Conservation (phyloP, 2,329 filamentous ascomycete species). For the Cephalotrichum gorgonifer region DNA sequence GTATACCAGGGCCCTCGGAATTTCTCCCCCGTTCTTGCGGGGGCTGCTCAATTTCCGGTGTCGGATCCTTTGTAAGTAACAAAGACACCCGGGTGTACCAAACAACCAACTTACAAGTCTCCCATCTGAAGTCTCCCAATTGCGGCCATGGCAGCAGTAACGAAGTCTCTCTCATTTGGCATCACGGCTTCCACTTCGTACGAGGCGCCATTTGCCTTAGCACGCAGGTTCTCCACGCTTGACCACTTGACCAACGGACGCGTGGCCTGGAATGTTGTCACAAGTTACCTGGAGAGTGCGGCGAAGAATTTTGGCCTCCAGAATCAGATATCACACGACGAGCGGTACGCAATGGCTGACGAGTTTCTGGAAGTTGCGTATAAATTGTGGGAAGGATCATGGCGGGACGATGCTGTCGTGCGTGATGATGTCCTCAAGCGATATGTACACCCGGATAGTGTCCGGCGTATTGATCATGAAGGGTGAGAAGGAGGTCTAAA, state of each 20-base stretch:
- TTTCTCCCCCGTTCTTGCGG: conserved; percentile 15
- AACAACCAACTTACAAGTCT: background rate
- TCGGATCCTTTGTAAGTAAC: conserved; percentile 24
- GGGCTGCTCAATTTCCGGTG: conserved; percentile 29
- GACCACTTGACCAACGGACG: conserved; percentile 58
- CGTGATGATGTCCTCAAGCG: conserved; percentile 40
- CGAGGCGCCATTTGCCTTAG: conserved; percentile 21
- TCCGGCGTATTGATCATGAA: conserved; percentile 51
- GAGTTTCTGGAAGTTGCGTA: conserved; percentile 49
- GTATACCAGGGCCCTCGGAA: conserved; percentile 11
- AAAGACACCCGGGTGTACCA: background rate
- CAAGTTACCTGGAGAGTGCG: conserved; percentile 56
- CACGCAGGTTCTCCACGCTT: conserved; percentile 25
- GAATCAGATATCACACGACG: conserved; percentile 37
- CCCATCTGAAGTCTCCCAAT: conserved; percentile 14
- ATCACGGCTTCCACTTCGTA: conserved; percentile 25
- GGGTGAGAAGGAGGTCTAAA: conserved; percentile 25
- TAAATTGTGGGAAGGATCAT: conserved; percentile 51
- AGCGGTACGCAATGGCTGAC: conserved; percentile 48
- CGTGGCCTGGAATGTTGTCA: conserved; percentile 44
- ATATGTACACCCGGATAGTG: conserved; percentile 31
- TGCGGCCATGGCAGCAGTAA: conserved; percentile 33
- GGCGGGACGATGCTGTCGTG: conserved; percentile 50
- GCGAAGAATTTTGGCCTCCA: conserved; percentile 50
- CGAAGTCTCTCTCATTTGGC: conserved; percentile 28